Conservation (phyloP, 345 rosid species). For the Linum usitatissimum region DNA sequence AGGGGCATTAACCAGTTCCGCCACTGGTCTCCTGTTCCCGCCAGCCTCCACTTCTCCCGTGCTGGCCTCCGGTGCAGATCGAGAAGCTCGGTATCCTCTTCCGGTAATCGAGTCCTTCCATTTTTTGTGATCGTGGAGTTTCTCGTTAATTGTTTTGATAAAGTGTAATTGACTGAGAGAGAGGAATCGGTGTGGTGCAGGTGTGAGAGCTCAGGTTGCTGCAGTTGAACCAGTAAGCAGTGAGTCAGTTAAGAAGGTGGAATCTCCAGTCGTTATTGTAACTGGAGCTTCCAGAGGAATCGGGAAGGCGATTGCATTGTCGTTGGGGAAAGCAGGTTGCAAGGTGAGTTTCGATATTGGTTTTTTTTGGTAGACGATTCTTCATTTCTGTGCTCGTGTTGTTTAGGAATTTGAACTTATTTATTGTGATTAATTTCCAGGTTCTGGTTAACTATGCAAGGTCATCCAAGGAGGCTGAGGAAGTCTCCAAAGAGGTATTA, state of each 20-base stretch:
- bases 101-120: slow-evolving; percentile 31
- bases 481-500: slow-evolving; percentile 66
- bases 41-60: slow-evolving; percentile 28
- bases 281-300: slow-evolving; percentile 99
- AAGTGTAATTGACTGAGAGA: neutral
- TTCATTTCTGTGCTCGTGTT: slow-evolving; percentile 19
- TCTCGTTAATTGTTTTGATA: neutral
- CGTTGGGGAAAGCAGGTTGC: slow-evolving; percentile 69
- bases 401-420: neutral
- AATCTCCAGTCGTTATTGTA: slow-evolving; percentile 73
- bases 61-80: slow-evolving; percentile 34
- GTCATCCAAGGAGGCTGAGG: slow-evolving; percentile 95
- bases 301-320: slow-evolving; percentile 84
- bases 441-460: slow-evolving; percentile 91
- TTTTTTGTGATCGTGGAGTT: neutral
- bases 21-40: slow-evolving; percentile 38
- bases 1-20: slow-evolving; percentile 30
- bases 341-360: slow-evolving; percentile 17
- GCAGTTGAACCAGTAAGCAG: slow-evolving; percentile 37
- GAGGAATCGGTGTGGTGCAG: slow-evolving; percentile 18
- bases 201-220: slow-evolving; percentile 62
- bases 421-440: slow-evolving; percentile 19
- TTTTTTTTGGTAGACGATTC: neutral
- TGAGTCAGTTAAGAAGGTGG: slow-evolving; percentile 39
- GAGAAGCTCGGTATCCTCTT: slow-evolving; percentile 31